A percentile compares a stretch with the other conserved stretches of the same genome.
These are phyloP conservation scores for Teunomyces gatunensis DNA, from an alignment of 805 yeast species.

Conservation along the genomic window DNA sequence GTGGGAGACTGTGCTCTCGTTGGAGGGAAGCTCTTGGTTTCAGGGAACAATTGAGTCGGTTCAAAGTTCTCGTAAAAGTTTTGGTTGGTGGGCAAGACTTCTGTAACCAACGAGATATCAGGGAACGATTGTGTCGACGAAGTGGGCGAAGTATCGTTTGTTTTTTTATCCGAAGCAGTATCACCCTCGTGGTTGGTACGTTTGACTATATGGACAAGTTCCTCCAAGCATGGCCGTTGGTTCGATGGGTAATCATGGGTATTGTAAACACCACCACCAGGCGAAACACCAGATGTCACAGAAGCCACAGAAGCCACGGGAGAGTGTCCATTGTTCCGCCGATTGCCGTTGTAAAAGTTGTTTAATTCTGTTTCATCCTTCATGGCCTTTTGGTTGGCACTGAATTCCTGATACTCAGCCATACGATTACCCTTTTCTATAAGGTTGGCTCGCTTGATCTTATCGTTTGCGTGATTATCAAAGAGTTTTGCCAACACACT, in stretches of 20 bases:
- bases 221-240: conserved; percentile 26
- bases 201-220: conserved; percentile 33
- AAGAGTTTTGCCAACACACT: conserved; percentile 34
- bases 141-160: conserved; percentile 31
- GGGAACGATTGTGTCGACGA: conserved; percentile 43
- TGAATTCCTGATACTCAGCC: conserved; percentile 37
- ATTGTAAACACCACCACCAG: conserved; percentile 22
- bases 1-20: conserved; percentile 38
- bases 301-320: conserved; percentile 8
- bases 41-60: conserved; percentile 56
- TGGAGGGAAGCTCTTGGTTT: conserved; percentile 34
- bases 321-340: conserved; percentile 4
- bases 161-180: conserved; percentile 4
- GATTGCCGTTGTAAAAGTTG: conserved; percentile 13
- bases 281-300: conserved; percentile 22
- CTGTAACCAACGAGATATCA: conserved; percentile 55
- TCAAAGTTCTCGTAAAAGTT: conserved; percentile 51
- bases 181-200: conserved; percentile 10
- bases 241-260: conserved; percentile 12
- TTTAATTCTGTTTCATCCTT: conserved; percentile 16
- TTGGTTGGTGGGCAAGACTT: conserved; percentile 45
- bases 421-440: conserved; percentile 37
- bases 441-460: conserved; percentile 38
- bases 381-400: conserved; percentile 23
- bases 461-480: conserved; percentile 43